Conservation (phyloP, 179 eudicot species). For the Kewa caespitosa region DNA sequence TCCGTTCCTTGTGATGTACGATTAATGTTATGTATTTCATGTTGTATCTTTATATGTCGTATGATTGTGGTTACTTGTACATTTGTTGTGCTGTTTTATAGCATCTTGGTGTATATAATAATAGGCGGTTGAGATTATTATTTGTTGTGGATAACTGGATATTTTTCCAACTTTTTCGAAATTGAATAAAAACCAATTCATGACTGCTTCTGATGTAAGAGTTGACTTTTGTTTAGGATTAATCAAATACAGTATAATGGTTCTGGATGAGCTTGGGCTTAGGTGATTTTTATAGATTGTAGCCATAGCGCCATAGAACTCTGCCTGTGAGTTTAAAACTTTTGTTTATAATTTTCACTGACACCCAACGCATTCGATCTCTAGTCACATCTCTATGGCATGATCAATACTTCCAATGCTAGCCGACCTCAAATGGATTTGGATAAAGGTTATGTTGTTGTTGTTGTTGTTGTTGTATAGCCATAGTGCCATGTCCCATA, state of each 20-base stretch:
- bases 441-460: no score
- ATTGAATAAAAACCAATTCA: neutral
- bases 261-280: neutral
- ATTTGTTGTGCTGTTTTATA: neutral
- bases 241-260: neutral
- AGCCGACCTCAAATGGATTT: no score
- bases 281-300: neutral
- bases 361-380: no score
- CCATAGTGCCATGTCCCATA: no score
- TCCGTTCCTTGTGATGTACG: constrained; percentile 56
- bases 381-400: no score
- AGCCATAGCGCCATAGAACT: neutral
- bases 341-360: no score
- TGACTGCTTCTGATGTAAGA: neutral
- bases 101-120: neutral
- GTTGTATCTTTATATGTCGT: neutral
- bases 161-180: neutral
- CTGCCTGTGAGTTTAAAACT: no score
- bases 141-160: neutral
- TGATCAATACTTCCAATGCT: no score
- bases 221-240: neutral
- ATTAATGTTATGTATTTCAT: constrained; percentile 12
- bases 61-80: neutral
- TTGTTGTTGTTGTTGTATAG: no score
- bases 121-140: constrained; percentile 9